These are phyloP conservation scores for Lactifluus echinatus DNA, from an alignment of 768 basidiomycete genomes.

Conservation along the genomic window DNA sequence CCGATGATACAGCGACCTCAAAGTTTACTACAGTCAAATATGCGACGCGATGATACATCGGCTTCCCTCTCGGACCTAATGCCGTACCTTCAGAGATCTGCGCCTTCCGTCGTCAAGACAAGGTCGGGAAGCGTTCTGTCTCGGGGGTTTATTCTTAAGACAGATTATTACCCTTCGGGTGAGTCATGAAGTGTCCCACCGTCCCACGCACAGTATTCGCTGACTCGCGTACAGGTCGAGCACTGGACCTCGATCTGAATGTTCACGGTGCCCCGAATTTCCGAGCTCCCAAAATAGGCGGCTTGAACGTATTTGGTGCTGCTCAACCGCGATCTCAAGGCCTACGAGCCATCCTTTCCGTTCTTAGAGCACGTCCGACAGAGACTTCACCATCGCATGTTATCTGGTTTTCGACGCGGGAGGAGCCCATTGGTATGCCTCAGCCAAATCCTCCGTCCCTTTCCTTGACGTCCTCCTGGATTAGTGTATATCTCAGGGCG, in stretches of 20 bases:
- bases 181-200: not conserved
- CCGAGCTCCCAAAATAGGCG: conserved; percentile 66
- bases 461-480: conserved; percentile 12
- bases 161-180: conserved; percentile 80
- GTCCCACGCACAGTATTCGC: not conserved
- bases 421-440: conserved; percentile 80
- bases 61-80: conserved; percentile 47
- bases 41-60: not conserved
- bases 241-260: conserved; percentile 83
- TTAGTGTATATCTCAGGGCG: conserved; percentile 82
- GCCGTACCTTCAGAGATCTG: conserved; percentile 53
- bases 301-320: conserved; percentile 88
- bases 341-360: conserved; percentile 79
- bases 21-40: conserved; percentile 9
- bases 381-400: conserved; percentile 59
- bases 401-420: conserved; percentile 94
- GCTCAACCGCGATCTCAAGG: conserved; percentile 94
- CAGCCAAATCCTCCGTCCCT: not conserved
- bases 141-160: conserved; percentile 89
- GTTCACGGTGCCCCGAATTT: conserved; percentile 96
- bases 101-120: conserved; percentile 71
- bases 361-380: conserved; percentile 67
- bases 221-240: conserved; percentile 48
- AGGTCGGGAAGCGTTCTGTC: conserved; percentile 77
- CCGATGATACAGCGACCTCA: conserved; percentile 7